Base-by-base conservation (phyloP, 768 basidiomycete species). In the Calocybe cyanea region DNA sequence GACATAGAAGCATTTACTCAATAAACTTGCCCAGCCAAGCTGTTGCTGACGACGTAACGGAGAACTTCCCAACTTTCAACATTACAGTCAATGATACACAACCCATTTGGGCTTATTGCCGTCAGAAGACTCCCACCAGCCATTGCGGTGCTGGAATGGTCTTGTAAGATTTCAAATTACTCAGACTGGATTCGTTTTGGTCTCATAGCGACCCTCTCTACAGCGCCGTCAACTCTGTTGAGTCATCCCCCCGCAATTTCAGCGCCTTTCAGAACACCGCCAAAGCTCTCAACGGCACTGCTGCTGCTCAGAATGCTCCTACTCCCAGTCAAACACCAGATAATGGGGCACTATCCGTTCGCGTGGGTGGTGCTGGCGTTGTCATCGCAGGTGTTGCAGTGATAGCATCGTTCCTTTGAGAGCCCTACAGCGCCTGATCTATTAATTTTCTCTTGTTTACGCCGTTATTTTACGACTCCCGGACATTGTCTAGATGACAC, bases 71-170 rank as follows among this genome's bases (percentile, higher is more conserved):
- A 8, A 76, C 73, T 15, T 81, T 68, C 67, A 79, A 68, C 56
- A 63, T 75, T 56, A 79, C 74, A 31, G 75, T 85, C 50, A 77
- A 72, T 49, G 75, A 77, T 60, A 82, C 80, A 23, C 55, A 67
- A 18, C 80, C 80, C 35, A 62, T 79, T 50, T 82, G 80, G 79
- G 75, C 74, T 21, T 53, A 72, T 66, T 73, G 73, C 62, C 68
- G 67, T 57, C 74, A 72, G 63, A 49, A 54, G 25, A 57, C 36
- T 31, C 67, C 68, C 20, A 30, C 50, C 21, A 68, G 63, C 48
- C 76, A 78, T 57, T 76, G 73, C 57, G 76, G 71, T 63, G 66
- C 72, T 43, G 77, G 70, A 51, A 80, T 77, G 76, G 75, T 76
- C 45, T 78, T 76, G 71, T 73, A 48, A 63, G 71, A 65, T 2